A percentile compares a stretch with the other conserved stretches of the same genome.
phyloP scores from a whole-genome alignment of 768 basidiomycete species.

The Suillus discolor region DNA sequence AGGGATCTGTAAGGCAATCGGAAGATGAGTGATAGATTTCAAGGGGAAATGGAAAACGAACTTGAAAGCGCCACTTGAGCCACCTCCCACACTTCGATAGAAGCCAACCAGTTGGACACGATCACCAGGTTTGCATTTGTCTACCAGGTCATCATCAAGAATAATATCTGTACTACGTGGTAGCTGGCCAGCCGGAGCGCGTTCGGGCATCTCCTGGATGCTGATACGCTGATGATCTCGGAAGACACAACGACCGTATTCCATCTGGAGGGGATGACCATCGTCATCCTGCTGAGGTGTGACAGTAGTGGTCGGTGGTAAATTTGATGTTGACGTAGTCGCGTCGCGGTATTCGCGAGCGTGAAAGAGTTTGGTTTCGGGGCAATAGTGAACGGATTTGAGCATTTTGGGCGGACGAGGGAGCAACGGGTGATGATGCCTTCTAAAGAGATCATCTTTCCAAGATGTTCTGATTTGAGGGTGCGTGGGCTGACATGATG shows the following conservation, averaged over 20 bases:
- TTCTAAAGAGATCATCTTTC: constrained; percentile 96
- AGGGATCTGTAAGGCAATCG: constrained; percentile 63
- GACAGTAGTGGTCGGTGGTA: constrained; percentile 82
- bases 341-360: constrained; percentile 92
- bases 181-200: constrained; percentile 95
- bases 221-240: constrained; percentile 96
- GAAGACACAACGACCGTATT: constrained; percentile 91
- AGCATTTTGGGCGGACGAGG: constrained; percentile 97
- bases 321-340: constrained; percentile 82
- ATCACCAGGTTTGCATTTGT: constrained; percentile 97
- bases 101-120: constrained; percentile 95
- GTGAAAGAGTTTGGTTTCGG: constrained; percentile 83
- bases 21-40: constrained; percentile 15
- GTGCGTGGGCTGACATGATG: constrained; percentile 97
- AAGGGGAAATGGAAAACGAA: constrained; percentile 33
- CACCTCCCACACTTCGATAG: constrained; percentile 93
- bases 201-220: constrained; percentile 99
- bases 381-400: constrained; percentile 94
- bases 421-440: constrained; percentile 99
- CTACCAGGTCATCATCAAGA: constrained; percentile 94
- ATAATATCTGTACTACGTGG: constrained; percentile 97
- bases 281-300: constrained; percentile 93
- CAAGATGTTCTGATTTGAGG: constrained; percentile 83
- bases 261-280: constrained; percentile 83
- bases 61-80: constrained; percentile 93